Percentiles rank a stretch among this genome's conserved stretches.
phyloP scores from a whole-genome alignment of 2,329 filamentous ascomycete genomes.

The Penicillium glabrum region DNA sequence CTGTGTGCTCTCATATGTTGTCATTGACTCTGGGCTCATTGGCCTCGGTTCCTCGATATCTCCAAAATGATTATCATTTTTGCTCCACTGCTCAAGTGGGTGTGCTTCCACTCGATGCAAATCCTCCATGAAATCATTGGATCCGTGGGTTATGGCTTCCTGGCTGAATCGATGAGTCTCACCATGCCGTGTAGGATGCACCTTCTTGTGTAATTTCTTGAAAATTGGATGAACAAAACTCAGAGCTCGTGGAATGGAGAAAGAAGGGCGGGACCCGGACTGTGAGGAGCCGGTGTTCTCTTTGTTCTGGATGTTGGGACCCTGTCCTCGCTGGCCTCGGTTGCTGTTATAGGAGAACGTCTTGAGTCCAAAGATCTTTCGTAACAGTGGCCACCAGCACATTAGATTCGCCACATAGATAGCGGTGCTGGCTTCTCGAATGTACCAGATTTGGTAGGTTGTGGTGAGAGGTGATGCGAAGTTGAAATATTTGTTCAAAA shows the following conservation, averaged over 20 bases:
- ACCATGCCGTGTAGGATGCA: neutral
- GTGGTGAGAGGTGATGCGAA: conserved; percentile 37
- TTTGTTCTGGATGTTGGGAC: conserved; percentile 15
- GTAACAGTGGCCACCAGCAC: conserved; percentile 32
- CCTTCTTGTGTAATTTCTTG: conserved; percentile 7
- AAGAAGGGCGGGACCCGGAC: conserved; percentile 22
- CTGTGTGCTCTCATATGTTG: neutral
- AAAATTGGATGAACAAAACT: conserved; percentile 8
- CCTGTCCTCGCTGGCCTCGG: conserved; percentile 15
- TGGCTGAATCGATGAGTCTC: conserved; percentile 13
- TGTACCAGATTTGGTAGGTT: conserved; percentile 45
- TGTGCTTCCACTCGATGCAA: conserved; percentile 9
- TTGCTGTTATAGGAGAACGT: conserved; percentile 29
- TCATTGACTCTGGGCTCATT: conserved; percentile 2
- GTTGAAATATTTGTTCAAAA: conserved; percentile 50
- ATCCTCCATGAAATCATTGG: conserved; percentile 11
- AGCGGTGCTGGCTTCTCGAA: conserved; percentile 41
- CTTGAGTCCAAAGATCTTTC: conserved; percentile 30
- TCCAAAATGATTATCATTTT: neutral
- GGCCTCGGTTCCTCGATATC: conserved; percentile 10
- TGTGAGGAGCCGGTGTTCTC: conserved; percentile 16
- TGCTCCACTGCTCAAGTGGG: conserved; percentile 14
- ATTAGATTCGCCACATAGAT: conserved; percentile 49
- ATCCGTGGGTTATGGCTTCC: conserved; percentile 19
- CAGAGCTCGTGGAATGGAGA: conserved; percentile 14